phyloP scores from a whole-genome alignment of 2,329 filamentous ascomycete species.

The Colletotrichum viniferum region DNA sequence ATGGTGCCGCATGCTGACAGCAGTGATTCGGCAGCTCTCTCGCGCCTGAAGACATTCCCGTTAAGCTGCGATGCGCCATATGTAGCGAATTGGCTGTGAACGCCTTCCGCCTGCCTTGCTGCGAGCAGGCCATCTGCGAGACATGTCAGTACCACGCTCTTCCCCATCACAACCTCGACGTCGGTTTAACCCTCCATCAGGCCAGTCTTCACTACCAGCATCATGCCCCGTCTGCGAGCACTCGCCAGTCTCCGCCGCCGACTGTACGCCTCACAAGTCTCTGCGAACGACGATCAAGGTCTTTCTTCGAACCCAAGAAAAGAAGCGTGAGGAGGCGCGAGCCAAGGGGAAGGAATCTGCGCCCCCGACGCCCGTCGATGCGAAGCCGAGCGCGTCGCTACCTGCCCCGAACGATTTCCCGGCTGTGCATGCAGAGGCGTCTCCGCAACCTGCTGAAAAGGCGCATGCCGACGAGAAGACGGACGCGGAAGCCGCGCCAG shows the following conservation, averaged over 20 bases:
- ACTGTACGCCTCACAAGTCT: constrained; percentile 88
- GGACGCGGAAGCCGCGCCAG: neutral
- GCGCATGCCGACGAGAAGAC: neutral
- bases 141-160: constrained; percentile 66
- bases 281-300: constrained; percentile 92
- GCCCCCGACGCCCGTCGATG: constrained; percentile 46
- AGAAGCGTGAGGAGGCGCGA: constrained; percentile 76
- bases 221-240: constrained; percentile 95
- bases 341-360: constrained; percentile 52
- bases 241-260: constrained; percentile 81
- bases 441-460: neutral
- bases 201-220: constrained; percentile 75
- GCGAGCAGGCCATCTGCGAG: constrained; percentile 93
- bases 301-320: constrained; percentile 88
- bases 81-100: constrained; percentile 92
- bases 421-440: constrained; percentile 16
- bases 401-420: constrained; percentile 26
- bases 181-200: constrained; percentile 45
- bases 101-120: constrained; percentile 90
- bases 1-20: neutral
- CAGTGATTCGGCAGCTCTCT: constrained; percentile 63
- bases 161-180: neutral
- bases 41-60: constrained; percentile 84
- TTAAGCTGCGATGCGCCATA: constrained; percentile 91
- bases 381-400: constrained; percentile 35